phyloP scores from a whole-genome alignment of 2,329 filamentous ascomycete species.

The Monilinia fructigena region DNA sequence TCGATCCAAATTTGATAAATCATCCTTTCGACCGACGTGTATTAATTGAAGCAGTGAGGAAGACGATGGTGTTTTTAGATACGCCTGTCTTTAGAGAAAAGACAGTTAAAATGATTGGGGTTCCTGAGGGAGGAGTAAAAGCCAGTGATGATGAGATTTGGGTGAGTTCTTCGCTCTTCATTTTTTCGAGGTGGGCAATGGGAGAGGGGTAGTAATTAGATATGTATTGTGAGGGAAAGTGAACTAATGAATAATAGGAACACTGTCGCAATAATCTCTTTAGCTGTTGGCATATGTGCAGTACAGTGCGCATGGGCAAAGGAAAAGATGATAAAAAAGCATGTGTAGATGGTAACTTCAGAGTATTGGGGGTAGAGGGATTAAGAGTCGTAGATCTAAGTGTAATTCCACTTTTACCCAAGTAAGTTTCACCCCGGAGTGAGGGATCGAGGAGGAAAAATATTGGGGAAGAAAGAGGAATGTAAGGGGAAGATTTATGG shows the following conservation, averaged over 20 bases:
- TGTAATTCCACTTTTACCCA: constrained; percentile 50
- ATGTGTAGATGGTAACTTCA: constrained; percentile 51
- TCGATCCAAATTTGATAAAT: constrained; percentile 59
- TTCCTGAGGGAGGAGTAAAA: not conserved
- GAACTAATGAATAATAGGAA: not conserved
- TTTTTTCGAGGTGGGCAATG: not conserved
- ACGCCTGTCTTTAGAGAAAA: constrained; percentile 2
- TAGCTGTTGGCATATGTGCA: constrained; percentile 17
- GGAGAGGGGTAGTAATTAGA: too few species aligned
- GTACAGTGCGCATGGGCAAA: not conserved
- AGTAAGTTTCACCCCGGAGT: constrained; percentile 39
- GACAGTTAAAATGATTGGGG: constrained; percentile 17
- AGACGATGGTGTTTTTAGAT: not conserved
- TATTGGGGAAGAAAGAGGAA: not conserved
- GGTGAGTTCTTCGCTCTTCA: not conserved
- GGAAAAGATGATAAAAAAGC: constrained; percentile 43
- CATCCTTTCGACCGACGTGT: constrained; percentile 53
- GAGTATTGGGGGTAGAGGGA: constrained; percentile 48
- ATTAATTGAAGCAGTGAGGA: constrained; percentile 47
- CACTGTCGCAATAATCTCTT: constrained; percentile 1
- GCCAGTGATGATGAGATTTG: constrained; percentile 4
- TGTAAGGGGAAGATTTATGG: not conserved
- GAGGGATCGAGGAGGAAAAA: not conserved
- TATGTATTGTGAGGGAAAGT: too few species aligned
- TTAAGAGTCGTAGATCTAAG: constrained; percentile 54